Evolutionary conservation across 257 asterid genomes (phyloP).

Genomic region (Solanum sitiens): DNA sequence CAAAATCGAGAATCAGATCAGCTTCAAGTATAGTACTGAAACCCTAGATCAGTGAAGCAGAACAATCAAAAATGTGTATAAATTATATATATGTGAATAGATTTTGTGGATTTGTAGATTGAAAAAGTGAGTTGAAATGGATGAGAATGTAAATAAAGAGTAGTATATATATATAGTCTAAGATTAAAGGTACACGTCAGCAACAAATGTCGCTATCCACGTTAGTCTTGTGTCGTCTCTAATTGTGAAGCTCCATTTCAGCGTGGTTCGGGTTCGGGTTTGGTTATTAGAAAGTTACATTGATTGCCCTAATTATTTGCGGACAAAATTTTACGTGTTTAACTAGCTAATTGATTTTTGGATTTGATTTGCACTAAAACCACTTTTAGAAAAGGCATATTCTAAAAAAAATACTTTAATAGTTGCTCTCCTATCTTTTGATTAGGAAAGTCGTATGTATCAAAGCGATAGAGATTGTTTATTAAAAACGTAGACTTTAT

Average conservation of each 20-base stretch:
- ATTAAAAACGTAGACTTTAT: too few species aligned
- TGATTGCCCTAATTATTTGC: background rate
- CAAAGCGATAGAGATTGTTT: rapidly evolving
- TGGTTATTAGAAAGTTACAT: background rate
- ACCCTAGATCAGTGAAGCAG: background rate
- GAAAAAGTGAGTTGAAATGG: background rate
- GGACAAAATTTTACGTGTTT: background rate
- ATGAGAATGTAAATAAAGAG: background rate
- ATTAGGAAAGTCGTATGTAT: too few species aligned
- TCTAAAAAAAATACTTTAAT: too few species aligned
- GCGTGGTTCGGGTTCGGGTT: background rate
- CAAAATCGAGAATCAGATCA: background rate
- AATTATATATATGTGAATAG: background rate
- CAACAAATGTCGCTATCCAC: background rate
- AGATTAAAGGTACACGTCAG: background rate
- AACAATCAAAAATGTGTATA: background rate
- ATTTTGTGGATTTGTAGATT: background rate
- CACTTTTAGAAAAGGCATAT: background rate
- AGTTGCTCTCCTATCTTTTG: background rate
- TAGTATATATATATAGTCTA: background rate
- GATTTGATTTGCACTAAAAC: background rate
- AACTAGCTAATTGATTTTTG: background rate
- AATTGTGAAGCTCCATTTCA: background rate
- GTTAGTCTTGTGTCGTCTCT: background rate
- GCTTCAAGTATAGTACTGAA: background rate